These are phyloP conservation scores for Tuber melanosporum DNA, from an alignment of 495 filamentous ascomycete species.

Conservation along the genomic window DNA sequence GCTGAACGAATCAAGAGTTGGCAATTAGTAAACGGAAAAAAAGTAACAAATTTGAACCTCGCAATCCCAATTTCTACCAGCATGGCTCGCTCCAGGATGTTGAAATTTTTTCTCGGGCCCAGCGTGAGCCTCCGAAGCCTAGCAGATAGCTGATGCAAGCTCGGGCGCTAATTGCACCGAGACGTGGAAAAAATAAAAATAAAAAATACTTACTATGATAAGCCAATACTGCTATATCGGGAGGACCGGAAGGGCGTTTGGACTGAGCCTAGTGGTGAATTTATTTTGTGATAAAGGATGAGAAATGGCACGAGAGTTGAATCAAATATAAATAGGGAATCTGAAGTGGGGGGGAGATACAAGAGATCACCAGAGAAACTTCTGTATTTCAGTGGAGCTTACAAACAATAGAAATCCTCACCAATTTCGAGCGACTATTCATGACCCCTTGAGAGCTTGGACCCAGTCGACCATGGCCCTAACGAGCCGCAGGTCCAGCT, in stretches of 20 bases:
- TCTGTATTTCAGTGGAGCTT: not conserved
- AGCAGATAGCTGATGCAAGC: not conserved
- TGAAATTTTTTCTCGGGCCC: not conserved
- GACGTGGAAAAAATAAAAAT: not conserved
- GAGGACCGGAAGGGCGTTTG: not conserved
- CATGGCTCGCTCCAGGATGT: not conserved
- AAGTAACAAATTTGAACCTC: not conserved
- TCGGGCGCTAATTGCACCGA: not conserved
- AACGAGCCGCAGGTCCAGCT: not conserved
- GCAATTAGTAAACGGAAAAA: not conserved
- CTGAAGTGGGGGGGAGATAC: not conserved
- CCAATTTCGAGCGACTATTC: not conserved
- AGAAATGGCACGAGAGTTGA: not conserved
- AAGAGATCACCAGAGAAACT: not conserved
- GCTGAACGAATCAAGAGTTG: not conserved
- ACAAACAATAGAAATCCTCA: not conserved
- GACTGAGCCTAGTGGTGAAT: not conserved
- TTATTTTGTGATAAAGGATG: not conserved
- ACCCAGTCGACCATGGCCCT: not conserved
- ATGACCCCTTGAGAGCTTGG: not conserved
- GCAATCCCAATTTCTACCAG: not conserved
- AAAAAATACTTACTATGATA: not conserved
- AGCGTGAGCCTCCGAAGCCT: not conserved
- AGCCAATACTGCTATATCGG: not conserved
- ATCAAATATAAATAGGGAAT: not conserved